Conservation (phyloP, 768 basidiomycete genomes). For the Agaricus sinodeliciosus region DNA sequence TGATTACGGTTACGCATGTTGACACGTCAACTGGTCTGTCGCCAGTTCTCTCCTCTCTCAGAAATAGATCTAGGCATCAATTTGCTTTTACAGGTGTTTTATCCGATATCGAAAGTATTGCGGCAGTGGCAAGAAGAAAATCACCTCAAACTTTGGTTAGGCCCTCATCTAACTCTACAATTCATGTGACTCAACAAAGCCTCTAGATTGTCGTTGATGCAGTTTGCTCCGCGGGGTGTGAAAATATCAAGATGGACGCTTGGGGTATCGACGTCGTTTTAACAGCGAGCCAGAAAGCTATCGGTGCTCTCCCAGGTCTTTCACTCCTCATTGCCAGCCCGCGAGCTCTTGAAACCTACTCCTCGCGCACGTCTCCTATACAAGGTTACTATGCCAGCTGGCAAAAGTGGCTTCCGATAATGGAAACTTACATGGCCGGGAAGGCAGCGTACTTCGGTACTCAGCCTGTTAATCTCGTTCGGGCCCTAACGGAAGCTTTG, state of each 20-base stretch:
- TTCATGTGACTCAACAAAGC: not conserved
- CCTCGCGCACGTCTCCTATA: conserved; percentile 15
- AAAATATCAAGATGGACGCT: conserved; percentile 82
- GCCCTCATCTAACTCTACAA: not conserved
- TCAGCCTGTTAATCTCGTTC: conserved; percentile 81
- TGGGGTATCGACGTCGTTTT: conserved; percentile 85
- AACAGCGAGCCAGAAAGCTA: conserved; percentile 79
- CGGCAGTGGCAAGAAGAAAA: conserved; percentile 55
- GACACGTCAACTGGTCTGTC: conserved; percentile 67
- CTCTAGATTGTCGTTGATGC: conserved; percentile 71
- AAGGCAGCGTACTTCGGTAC: conserved; percentile 83
- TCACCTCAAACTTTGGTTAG: conserved; percentile 74
- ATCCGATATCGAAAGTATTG: conserved; percentile 67
- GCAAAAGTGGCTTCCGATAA: conserved; percentile 85
- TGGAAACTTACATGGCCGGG: conserved; percentile 77
- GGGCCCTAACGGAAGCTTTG: conserved; percentile 77
- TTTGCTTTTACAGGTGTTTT: conserved; percentile 41
- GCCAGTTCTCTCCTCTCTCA: not conserved
- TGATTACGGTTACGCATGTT: conserved; percentile 85
- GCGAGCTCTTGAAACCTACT: conserved; percentile 45
- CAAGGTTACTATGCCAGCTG: conserved; percentile 72
- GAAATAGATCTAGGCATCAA: not conserved
- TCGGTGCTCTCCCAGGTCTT: conserved; percentile 82
- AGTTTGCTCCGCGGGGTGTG: conserved; percentile 89
- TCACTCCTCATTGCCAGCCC: conserved; percentile 72